Evolutionary conservation across 2,329 filamentous ascomycete species (phyloP).

Genomic region (Magnaporthiopsis rhizophila): DNA sequence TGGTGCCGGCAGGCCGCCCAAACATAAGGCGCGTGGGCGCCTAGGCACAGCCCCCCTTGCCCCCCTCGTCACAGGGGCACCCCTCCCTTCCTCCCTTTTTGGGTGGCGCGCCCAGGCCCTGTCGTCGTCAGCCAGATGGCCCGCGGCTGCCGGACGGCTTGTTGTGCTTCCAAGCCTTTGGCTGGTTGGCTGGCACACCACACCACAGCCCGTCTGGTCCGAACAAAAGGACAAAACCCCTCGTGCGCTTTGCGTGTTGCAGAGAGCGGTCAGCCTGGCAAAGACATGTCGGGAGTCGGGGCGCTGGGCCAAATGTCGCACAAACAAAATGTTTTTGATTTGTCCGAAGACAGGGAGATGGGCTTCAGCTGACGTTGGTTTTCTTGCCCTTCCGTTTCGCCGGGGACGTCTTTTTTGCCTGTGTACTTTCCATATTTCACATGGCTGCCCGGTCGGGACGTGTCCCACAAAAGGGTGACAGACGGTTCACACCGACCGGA

Average conservation of each 20-base stretch:
- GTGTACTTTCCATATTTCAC: neutral
- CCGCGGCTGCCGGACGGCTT: no score
- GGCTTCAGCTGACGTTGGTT: neutral
- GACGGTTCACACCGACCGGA: neutral
- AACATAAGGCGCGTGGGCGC: neutral
- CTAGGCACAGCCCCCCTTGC: neutral
- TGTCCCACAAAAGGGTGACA: neutral
- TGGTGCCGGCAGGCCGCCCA: neutral
- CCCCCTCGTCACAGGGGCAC: no score
- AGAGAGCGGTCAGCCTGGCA: neutral
- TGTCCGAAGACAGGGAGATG: neutral
- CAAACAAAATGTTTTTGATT: neutral
- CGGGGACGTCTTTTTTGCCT: neutral
- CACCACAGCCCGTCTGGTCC: neutral
- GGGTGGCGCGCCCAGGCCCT: neutral
- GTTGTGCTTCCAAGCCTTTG: no score
- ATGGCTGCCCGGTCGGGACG: neutral
- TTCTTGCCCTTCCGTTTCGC: neutral
- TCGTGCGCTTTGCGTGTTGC: neutral
- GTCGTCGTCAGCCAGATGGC: neutral
- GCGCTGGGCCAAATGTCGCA: neutral
- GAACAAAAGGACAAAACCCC: neutral
- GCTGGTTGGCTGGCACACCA: neutral
- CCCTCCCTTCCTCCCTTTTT: neutral
- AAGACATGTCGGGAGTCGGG: neutral